A percentile compares a stretch with the other conserved stretches of the same genome.
Evolutionary conservation across 345 rosid genomes (phyloP).

Genomic region (Toxicodendron radicans): DNA sequence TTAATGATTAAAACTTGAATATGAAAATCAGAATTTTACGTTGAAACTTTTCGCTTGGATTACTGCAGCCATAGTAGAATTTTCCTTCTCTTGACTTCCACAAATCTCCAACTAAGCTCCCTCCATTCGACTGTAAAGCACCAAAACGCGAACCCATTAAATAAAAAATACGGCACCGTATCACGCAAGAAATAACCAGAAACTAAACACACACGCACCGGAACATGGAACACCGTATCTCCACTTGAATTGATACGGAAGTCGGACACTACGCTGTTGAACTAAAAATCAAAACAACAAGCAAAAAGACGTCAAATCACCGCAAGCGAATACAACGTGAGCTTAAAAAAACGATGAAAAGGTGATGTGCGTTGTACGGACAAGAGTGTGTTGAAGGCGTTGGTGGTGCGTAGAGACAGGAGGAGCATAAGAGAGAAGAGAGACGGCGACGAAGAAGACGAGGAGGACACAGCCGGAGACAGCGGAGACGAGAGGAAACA

Average conservation of each 20-base stretch:
- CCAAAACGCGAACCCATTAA: neutral
- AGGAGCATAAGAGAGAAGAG: constrained; percentile 51
- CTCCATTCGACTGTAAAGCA: constrained; percentile 46
- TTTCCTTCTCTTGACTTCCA: constrained; percentile 72
- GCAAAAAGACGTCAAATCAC: constrained; percentile 8
- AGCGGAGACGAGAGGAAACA: constrained; percentile 60
- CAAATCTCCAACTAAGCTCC: constrained; percentile 45
- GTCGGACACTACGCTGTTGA: constrained; percentile 21
- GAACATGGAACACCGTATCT: constrained; percentile 41
- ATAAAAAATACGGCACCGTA: constrained; percentile 4
- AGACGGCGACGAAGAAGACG: constrained; percentile 48
- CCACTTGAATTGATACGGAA: constrained; percentile 27
- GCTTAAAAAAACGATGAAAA: neutral
- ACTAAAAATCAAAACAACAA: constrained; percentile 25
- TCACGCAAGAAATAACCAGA: neutral
- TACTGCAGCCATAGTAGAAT: constrained; percentile 75
- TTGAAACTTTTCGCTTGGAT: constrained; percentile 52
- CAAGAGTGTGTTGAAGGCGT: constrained; percentile 20
- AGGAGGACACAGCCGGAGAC: constrained; percentile 61
- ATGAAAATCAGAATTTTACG: constrained; percentile 31
- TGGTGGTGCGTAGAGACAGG: constrained; percentile 34
- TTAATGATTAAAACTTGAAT: neutral
- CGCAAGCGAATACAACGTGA: neutral
- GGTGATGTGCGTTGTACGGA: constrained; percentile 19
- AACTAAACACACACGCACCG: constrained; percentile 40